Evolutionary conservation across 179 eudicot species (phyloP), one percentile per base, ranked within the genome.

Genomic region (Spergularia azorica): DNA sequence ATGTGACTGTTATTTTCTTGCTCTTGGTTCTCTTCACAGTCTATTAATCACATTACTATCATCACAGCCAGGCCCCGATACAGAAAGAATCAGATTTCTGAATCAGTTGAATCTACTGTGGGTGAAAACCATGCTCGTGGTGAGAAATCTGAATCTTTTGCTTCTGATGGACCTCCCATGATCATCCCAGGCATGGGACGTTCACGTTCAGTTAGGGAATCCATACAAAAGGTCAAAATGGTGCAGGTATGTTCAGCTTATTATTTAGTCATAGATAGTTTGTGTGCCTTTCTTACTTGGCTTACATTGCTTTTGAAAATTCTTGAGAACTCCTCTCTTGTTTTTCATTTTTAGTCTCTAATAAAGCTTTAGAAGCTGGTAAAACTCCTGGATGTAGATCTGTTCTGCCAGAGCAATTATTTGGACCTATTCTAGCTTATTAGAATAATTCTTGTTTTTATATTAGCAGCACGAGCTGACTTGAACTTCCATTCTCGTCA

Each of bases 181-280:
- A 84, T 92, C 55, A 84, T 95, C 79, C 97, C 97, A 5, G 81
- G 76, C 76, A 36, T 95, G 63, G 80, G 88, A 65, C 84, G 91
- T 70, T 86, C 93, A 63, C 87, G 93, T 83, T 91, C 98, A 62
- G 92, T 95, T 26, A 87, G 87, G 75, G 94, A 87, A 76, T 83
- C 87, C 17, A 83, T 92, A 79, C 89, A 89, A 36, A 96, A 93
- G 83, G 95, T 95, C 66, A 90, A 90, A 86, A 89, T 95, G 98
- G 90, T 95, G 57, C 98, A 95, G 97, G 98, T 95, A 84, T 69
- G 63, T 75, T 15, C 13, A 54, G 0, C 3, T 54, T 67, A 68
- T 1, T 21, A 60, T 11, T 26, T 10, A 14, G 15, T 43, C 77
- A 15, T 56, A 20, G 66, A 43, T 69, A 38, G 16, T 81, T 61